These are phyloP conservation scores for Colletotrichum lini DNA, from an alignment of 2,329 filamentous ascomycete genomes.

Conservation along the genomic window DNA sequence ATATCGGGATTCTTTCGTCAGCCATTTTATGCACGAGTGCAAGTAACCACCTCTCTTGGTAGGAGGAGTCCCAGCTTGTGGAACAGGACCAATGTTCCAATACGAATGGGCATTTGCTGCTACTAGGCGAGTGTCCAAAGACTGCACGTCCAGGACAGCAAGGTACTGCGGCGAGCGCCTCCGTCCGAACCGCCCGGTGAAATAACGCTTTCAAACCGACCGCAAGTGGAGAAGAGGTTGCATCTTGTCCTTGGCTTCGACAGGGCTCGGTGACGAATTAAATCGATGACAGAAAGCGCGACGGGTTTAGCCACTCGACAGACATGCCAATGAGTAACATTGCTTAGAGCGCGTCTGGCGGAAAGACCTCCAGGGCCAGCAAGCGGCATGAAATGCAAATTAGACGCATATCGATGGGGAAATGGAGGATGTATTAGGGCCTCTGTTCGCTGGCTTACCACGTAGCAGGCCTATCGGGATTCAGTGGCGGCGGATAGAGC, in stretches of 20 bases:
- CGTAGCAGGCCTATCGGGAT: slow-evolving; percentile 11
- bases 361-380: slow-evolving; percentile 20
- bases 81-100: slow-evolving; percentile 21
- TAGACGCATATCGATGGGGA: slow-evolving; percentile 1
- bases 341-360: slow-evolving; percentile 5
- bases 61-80: slow-evolving; percentile 16
- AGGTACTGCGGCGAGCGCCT: slow-evolving; percentile 19
- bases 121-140: slow-evolving; percentile 8
- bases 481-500: slow-evolving; percentile 8
- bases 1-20: not conserved
- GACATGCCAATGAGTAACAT: slow-evolving; percentile 10
- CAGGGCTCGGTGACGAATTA: slow-evolving; percentile 15
- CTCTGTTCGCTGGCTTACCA: slow-evolving; percentile 1
- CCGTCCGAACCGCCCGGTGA: slow-evolving; percentile 36
- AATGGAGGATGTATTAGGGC: not conserved
- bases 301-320: slow-evolving; percentile 20
- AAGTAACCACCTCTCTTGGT: not conserved
- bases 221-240: slow-evolving; percentile 16
- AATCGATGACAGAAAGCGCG: slow-evolving; percentile 25
- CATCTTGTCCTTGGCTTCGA: slow-evolving; percentile 20
- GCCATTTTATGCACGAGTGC: not conserved
- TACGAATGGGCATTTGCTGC: slow-evolving; percentile 19
- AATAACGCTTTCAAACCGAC: slow-evolving; percentile 20
- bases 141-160: slow-evolving; percentile 23
- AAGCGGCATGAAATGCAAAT: slow-evolving; percentile 3